Conservation (phyloP, 2,329 filamentous ascomycete species). For the Cyphellophora europaea region DNA sequence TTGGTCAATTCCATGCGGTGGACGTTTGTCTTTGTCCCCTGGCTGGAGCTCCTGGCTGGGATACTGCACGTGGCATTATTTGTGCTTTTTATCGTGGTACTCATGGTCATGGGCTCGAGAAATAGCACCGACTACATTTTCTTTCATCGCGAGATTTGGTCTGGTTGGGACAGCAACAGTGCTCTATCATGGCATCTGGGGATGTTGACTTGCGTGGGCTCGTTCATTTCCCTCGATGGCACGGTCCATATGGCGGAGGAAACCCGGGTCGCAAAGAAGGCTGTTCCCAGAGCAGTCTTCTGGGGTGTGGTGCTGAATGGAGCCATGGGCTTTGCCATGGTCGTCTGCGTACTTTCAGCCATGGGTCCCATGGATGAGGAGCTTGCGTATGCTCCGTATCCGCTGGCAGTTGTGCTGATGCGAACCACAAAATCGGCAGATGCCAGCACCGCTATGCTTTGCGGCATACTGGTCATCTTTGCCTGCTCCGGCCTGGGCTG, state of each 20-base stretch:
- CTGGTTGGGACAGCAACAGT: conserved; percentile 22
- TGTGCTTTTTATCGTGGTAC: conserved; percentile 26
- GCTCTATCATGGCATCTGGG: conserved; percentile 29
- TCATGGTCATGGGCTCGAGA: conserved; percentile 24
- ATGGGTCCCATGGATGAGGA: conserved; percentile 20
- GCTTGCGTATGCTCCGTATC: conserved; percentile 25
- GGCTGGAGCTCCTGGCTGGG: conserved; percentile 20
- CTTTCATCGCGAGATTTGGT: conserved; percentile 23
- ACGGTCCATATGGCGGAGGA: conserved; percentile 40
- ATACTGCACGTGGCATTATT: conserved; percentile 19
- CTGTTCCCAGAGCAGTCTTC: conserved; percentile 25
- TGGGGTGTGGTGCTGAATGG: conserved; percentile 27
- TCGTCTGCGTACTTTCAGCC: conserved; percentile 19
- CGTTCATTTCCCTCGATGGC: conserved; percentile 32
- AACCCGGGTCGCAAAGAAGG: conserved; percentile 28
- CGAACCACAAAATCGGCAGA: conserved; percentile 31
- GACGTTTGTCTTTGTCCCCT: conserved; percentile 20
- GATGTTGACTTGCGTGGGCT: conserved; percentile 16
- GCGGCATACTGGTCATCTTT: conserved; percentile 36
- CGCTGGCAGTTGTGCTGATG: conserved; percentile 37
- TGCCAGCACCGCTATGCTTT: conserved; percentile 36
- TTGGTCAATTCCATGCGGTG: conserved; percentile 21
- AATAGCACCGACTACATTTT: conserved; percentile 31
- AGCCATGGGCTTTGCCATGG: conserved; percentile 15
- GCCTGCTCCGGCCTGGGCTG: conserved; percentile 36